A percentile compares a stretch with the other conserved stretches of the same genome.
Conservation (phyloP, 176 grass and related monocot species). For the Coix lacrymajobi region DNA sequence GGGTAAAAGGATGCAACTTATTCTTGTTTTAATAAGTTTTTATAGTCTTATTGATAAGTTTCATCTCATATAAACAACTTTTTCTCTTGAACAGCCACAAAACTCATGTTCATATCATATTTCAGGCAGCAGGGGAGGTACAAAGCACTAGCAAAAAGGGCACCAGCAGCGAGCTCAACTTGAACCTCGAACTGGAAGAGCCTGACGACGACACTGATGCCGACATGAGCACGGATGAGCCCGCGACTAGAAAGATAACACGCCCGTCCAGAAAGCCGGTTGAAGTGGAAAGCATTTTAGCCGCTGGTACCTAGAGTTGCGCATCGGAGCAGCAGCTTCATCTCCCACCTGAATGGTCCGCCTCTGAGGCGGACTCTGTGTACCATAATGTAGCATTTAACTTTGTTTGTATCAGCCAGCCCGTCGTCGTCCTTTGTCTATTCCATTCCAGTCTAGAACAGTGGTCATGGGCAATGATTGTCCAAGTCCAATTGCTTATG, state of each 20-base stretch:
- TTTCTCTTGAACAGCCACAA: background rate
- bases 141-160: constrained; percentile 41
- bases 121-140: constrained; percentile 47
- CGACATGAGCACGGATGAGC: constrained; percentile 53
- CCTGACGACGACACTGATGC: constrained; percentile 55
- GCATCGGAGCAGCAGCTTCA: background rate
- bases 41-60: background rate
- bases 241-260: background rate
- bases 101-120: background rate
- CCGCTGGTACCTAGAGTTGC: background rate
- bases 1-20: background rate
- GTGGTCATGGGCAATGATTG: background rate
- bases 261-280: constrained; percentile 23
- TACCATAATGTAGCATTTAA: constrained; percentile 13
- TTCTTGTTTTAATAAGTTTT: background rate
- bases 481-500: background rate
- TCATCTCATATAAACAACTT: background rate
- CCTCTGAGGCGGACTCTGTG: background rate
- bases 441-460: constrained; percentile 16
- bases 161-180: constrained; percentile 54
- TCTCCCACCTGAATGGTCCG: background rate
- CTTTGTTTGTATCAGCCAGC: background rate
- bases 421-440: background rate
- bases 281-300: constrained; percentile 49
- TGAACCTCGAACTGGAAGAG: constrained; percentile 74